Evolutionary conservation across 2,329 filamentous ascomycete genomes (phyloP), one percentile per base, ranked within the genome.

Genomic region (Thelonectria blattea): DNA sequence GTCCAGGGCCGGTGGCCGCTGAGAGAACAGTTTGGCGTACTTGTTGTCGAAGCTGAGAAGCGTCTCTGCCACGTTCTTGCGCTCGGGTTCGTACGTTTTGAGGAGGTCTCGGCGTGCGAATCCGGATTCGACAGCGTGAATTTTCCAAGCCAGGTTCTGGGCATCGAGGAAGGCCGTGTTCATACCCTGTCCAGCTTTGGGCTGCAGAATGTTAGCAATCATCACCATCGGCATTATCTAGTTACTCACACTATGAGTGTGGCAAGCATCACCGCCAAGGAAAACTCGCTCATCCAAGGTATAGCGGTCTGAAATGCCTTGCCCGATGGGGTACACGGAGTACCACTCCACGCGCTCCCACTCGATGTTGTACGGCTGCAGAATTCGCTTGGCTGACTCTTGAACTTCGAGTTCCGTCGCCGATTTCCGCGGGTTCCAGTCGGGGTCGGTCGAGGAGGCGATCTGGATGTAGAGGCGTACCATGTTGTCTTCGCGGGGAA

Each of bases 131-230:
- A 97, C 94, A 37, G 91, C 88, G 73, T 97, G 93, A 52, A 97
- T 91, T 80, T 98, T 98, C 93, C 93, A 98, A 8, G 93, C 93
- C 42, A 98, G 82, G 75, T 97, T 98, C 61, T 92, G 86, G 1
- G 92, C 92, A 67, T 94, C 90, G 52, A 91, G 80, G 77, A 92
- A 92, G 3, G 89, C 89, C 0, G 90, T 90, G 71, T 92, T 92
- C 90, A 92, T 92, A 30, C 90, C 90, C 74, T 92, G 90, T 1
- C 90, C 90, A 32, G 89, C 90, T 79, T 91, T 92, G 39, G 89
- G 89, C 85, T 87, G 69, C 83, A 81, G 49, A 83, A 75, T 50
- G 59, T 71, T 17, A 72, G 62, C 39, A 34, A 37, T 30, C 17
- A 11, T 8, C 11, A 15, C 9, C 17, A 50, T 22, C 85, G 84